phyloP scores from a whole-genome alignment of 2,329 filamentous ascomycete genomes.

The Aspergillus fructus region DNA sequence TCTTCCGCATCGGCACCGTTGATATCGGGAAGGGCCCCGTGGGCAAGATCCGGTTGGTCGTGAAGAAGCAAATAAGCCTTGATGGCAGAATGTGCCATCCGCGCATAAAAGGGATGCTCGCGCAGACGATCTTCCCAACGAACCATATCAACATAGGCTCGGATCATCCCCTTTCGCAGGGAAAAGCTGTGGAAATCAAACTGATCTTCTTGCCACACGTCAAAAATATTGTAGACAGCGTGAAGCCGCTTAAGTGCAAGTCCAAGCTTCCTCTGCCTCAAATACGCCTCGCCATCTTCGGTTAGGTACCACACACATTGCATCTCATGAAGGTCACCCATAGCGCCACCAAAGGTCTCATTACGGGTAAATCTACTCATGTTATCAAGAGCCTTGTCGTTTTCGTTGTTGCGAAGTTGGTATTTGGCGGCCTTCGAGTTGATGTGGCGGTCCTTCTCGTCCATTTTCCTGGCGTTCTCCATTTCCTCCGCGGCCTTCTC shows the following conservation, averaged over 20 bases:
- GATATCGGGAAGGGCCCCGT: slow-evolving; percentile 55
- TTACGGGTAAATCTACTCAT: slow-evolving; percentile 94
- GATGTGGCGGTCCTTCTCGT: slow-evolving; percentile 92
- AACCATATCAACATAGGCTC: slow-evolving; percentile 94
- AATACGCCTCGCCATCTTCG: slow-evolving; percentile 88
- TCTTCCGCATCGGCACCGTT: slow-evolving; percentile 53
- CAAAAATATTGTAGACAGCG: slow-evolving; percentile 86
- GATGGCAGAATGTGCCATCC: slow-evolving; percentile 78
- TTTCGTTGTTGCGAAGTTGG: slow-evolving; percentile 87
- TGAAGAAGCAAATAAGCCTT: slow-evolving; percentile 76
- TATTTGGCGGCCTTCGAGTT: slow-evolving; percentile 99
- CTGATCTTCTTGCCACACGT: slow-evolving; percentile 96
- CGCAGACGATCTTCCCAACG: slow-evolving; percentile 90
- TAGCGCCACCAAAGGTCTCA: slow-evolving; percentile 80
- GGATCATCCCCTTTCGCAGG: slow-evolving; percentile 91
- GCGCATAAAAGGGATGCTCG: slow-evolving; percentile 88
- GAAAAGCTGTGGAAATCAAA: slow-evolving; percentile 99
- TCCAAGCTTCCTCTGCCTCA: slow-evolving; percentile 76
- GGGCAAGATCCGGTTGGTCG: slow-evolving; percentile 68
- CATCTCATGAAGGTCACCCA: slow-evolving; percentile 94
- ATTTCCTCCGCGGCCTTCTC: slow-evolving; percentile 80
- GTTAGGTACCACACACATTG: slow-evolving; percentile 97
- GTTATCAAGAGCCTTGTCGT: slow-evolving; percentile 78
- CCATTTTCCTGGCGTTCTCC: slow-evolving; percentile 80
- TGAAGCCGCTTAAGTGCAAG: slow-evolving; percentile 92